Base-by-base conservation (phyloP, 352 stramenopile species). In the Plasmopara halstedii region DNA sequence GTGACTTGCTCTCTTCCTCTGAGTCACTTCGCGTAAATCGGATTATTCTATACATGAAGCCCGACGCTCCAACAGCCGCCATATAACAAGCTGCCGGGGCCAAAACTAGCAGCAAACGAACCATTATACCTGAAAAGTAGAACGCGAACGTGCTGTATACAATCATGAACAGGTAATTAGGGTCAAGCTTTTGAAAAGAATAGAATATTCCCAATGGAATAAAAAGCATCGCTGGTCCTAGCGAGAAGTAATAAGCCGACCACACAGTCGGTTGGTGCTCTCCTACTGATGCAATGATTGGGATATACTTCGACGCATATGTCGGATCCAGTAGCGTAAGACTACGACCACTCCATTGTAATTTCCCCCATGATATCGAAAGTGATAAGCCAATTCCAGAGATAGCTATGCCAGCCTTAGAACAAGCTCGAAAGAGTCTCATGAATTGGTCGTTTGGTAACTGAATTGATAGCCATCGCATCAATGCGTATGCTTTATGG, bases 251-350 rank as follows among this genome's bases (percentile, higher is more conserved):
- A 54, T 96, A 97, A 9, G 64, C 73, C 0, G 83, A 83, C 88
- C 88, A 97, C 13, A 84, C 73, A 23, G 93, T 95, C 37, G 93
- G 90, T 56, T 98, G 93, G 56, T 98, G 93, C 63, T 97, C 93
- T 7, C 80, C 79, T 2, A 98, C 92, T 0, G 88, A 97, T 6
- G 90, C 93, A 50, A 98, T 95, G 53, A 98, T 97, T 15, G 93
- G 93, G 36, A 97, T 97, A 62, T 97, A 97, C 70, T 96, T 97
- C 64, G 76, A 89, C 18, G 89, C 86, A 52, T 97, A 97, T 14
- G 87, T 97, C 26, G 89, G 90, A 36, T 97, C 88, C 19, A 97
- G 56, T 6, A 97, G 62, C 29, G 89, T 97, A 31, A 97, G 63
- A 27, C 82, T 96, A 23, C 91, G 83, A 15, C 90, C 91, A 19